These are phyloP conservation scores for Solanum appendiculatum DNA, from an alignment of 257 asterid species.

Conservation along the genomic window DNA sequence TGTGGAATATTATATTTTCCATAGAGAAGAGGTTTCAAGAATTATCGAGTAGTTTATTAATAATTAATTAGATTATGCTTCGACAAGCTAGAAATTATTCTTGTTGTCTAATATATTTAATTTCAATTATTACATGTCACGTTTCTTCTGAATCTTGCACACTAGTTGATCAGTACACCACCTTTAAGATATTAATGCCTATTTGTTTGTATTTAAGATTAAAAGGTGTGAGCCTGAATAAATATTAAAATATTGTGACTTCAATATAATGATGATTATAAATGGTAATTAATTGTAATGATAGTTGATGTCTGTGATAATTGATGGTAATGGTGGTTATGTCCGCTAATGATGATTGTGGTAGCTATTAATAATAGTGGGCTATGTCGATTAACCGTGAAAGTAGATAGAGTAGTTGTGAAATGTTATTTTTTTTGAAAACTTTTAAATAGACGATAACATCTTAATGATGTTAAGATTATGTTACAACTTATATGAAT, in stretches of 20 bases:
- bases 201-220: background rate
- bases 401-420: background rate
- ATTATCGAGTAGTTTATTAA: background rate
- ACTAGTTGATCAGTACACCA: background rate
- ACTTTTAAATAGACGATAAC: background rate
- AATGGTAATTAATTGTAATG: background rate
- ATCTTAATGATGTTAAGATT: background rate
- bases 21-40: background rate
- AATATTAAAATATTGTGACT: no score
- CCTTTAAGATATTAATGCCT: background rate
- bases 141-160: background rate
- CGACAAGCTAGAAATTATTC: background rate
- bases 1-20: background rate
- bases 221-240: background rate
- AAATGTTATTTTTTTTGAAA: background rate
- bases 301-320: background rate
- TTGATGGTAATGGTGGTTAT: background rate
- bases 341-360: background rate
- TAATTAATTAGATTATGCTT: background rate
- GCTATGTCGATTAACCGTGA: background rate
- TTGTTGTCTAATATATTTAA: background rate
- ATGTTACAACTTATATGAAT: background rate
- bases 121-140: background rate
- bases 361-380: background rate
- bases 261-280: background rate